Evolutionary conservation across 495 filamentous ascomycete species (phyloP).

Genomic region (Ascodesmis nigricans): DNA sequence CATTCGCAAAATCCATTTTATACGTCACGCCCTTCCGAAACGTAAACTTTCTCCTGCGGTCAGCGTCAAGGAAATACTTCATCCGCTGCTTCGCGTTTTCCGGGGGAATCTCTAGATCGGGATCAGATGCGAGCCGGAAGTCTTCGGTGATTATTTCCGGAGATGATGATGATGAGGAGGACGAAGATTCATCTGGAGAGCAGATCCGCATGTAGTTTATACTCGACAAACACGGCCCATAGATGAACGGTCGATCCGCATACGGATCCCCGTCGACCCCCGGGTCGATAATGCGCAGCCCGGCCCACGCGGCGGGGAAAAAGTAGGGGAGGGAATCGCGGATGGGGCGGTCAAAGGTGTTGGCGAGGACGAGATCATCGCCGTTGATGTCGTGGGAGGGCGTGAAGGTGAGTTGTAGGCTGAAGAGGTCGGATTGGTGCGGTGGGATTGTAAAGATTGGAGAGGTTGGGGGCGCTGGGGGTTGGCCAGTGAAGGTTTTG

Average conservation of each 20-base stretch:
- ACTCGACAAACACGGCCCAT: conserved; percentile 48
- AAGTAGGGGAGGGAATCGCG: conserved; percentile 68
- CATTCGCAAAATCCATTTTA: conserved; percentile 68
- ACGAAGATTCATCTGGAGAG: no score
- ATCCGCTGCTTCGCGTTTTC: conserved; percentile 32
- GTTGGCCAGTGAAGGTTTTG: not conserved
- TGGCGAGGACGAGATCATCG: conserved; percentile 64
- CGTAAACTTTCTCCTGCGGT: conserved; percentile 28
- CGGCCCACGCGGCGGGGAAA: conserved; percentile 54
- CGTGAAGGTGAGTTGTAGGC: conserved; percentile 51
- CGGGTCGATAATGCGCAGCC: conserved; percentile 79
- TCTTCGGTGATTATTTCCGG: no score
- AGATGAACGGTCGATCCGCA: conserved; percentile 64
- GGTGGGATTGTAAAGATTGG: conserved; percentile 47
- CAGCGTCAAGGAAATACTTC: conserved; percentile 38
- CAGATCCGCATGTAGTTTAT: conserved; percentile 34
- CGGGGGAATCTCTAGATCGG: not conserved
- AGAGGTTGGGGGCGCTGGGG: conserved; percentile 2
- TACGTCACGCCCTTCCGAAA: conserved; percentile 37
- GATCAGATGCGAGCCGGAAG: not conserved
- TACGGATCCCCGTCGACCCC: conserved; percentile 72
- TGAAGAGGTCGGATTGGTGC: conserved; percentile 59
- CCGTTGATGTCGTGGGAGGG: conserved; percentile 45
- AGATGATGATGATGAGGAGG: no score
- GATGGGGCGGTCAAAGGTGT: conserved; percentile 78